phyloP scores from a whole-genome alignment of 1,284 basidiomycete genomes.

The Malassezia nana region DNA sequence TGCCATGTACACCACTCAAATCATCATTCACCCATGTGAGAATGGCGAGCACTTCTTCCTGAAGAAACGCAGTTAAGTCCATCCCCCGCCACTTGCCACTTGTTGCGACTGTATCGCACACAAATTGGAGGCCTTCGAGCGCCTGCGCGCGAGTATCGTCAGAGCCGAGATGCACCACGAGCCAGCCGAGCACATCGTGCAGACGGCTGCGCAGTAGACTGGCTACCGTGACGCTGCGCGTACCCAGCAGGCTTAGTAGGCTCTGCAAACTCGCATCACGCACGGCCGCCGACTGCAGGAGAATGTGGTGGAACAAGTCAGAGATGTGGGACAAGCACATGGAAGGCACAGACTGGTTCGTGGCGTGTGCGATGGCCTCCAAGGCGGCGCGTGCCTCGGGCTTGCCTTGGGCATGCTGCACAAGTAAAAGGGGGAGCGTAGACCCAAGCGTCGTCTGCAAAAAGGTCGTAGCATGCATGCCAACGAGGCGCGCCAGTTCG shows the following conservation, averaged over 20 bases:
- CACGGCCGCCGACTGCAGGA: slow-evolving; percentile 24
- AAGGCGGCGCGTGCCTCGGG: slow-evolving; percentile 24
- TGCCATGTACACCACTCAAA: slow-evolving; percentile 36
- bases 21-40: slow-evolving; percentile 45
- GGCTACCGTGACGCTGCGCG: slow-evolving; percentile 25
- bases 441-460: slow-evolving; percentile 37
- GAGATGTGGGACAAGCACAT: slow-evolving; percentile 37
- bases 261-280: slow-evolving; percentile 23
- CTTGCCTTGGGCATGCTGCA: slow-evolving; percentile 23
- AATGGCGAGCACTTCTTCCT: slow-evolving; percentile 39
- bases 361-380: slow-evolving; percentile 30
- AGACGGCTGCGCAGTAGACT: slow-evolving; percentile 32
- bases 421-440: slow-evolving; percentile 38
- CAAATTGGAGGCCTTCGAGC: slow-evolving; percentile 31
- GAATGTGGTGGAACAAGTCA: slow-evolving; percentile 36
- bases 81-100: slow-evolving; percentile 19
- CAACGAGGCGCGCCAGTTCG: slow-evolving; percentile 33
- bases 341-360: slow-evolving; percentile 26
- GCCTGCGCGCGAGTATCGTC: slow-evolving; percentile 18
- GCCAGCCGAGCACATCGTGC: slow-evolving; percentile 40
- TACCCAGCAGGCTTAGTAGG: slow-evolving; percentile 26
- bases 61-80: slow-evolving; percentile 26
- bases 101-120: slow-evolving; percentile 11
- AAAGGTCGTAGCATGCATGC: slow-evolving; percentile 37
- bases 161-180: slow-evolving; percentile 38